Conservation (phyloP, 2,329 filamentous ascomycete species). For the Thermomyces lanuginosus region DNA sequence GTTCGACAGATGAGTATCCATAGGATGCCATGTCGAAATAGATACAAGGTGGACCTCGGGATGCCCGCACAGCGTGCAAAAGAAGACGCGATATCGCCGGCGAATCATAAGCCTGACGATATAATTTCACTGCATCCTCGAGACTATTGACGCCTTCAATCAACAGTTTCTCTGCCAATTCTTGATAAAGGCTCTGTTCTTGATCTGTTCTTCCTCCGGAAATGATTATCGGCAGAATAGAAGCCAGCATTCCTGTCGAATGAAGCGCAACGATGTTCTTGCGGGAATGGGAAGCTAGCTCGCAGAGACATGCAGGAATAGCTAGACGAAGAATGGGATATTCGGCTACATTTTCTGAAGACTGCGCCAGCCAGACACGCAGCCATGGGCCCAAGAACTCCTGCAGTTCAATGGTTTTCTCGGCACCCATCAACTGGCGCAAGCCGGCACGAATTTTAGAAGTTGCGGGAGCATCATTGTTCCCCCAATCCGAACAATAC, state of each 20-base stretch:
- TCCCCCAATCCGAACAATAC: conserved; percentile 9
- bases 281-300: conserved; percentile 44
- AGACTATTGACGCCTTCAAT: conserved; percentile 64
- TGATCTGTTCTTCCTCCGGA: conserved; percentile 35
- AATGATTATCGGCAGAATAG: conserved; percentile 49
- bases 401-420: conserved; percentile 27
- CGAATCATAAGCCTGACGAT: conserved; percentile 38
- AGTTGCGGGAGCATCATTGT: conserved; percentile 7
- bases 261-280: conserved; percentile 59
- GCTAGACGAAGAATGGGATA: conserved; percentile 32
- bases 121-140: conserved; percentile 68
- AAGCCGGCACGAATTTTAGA: conserved; percentile 15
- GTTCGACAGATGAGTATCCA: conserved; percentile 79
- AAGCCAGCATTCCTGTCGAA: conserved; percentile 51
- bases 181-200: conserved; percentile 45
- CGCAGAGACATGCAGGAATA: conserved; percentile 47
- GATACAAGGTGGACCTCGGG: conserved; percentile 66
- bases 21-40: conserved; percentile 84
- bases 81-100: conserved; percentile 49
- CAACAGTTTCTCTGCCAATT: conserved; percentile 50
- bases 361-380: conserved; percentile 39
- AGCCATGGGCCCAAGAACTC: conserved; percentile 24
- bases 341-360: too few relatives aligned
- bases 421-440: conserved; percentile 22
- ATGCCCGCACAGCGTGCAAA: conserved; percentile 54